phyloP scores from a whole-genome alignment of 352 stramenopile species.

The Globisporangium rhizosaccharum region DNA sequence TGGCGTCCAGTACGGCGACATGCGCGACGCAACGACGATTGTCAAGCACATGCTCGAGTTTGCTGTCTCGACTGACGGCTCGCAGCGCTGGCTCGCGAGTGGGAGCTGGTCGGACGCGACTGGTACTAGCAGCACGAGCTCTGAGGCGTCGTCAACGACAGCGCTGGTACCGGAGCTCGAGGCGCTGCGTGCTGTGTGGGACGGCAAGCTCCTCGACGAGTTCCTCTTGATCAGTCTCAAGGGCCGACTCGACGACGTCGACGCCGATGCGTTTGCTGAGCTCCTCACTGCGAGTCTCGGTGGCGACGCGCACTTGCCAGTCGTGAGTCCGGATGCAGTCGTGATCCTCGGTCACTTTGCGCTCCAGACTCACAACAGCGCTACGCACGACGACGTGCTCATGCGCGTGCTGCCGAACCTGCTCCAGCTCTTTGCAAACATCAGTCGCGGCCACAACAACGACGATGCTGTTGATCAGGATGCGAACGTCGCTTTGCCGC shows the following conservation, averaged over 20 bases:
- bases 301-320: slow-evolving; percentile 28
- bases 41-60: slow-evolving; percentile 60
- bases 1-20: slow-evolving; percentile 60
- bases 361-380: slow-evolving; percentile 23
- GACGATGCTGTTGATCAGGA: neutral
- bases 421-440: slow-evolving; percentile 47
- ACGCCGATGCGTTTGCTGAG: slow-evolving; percentile 38
- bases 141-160: neutral
- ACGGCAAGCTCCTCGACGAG: slow-evolving; percentile 70
- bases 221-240: slow-evolving; percentile 79
- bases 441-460: slow-evolving; percentile 8
- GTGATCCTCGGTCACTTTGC: slow-evolving; percentile 72
- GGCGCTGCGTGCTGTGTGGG: slow-evolving; percentile 51
- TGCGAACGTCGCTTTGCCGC: slow-evolving; percentile 19
- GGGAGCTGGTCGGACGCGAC: slow-evolving; percentile 43
- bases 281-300: slow-evolving; percentile 55
- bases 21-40: slow-evolving; percentile 46
- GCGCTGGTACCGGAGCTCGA: slow-evolving; percentile 11
- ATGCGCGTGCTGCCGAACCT: slow-evolving; percentile 60
- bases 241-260: slow-evolving; percentile 59
- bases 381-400: slow-evolving; percentile 33
- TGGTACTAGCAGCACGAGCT: neutral
- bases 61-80: slow-evolving; percentile 28
- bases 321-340: slow-evolving; percentile 63
- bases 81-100: slow-evolving; percentile 44